These are phyloP conservation scores for Ogataea corticis DNA, from an alignment of 805 yeast species.

Conservation along the genomic window DNA sequence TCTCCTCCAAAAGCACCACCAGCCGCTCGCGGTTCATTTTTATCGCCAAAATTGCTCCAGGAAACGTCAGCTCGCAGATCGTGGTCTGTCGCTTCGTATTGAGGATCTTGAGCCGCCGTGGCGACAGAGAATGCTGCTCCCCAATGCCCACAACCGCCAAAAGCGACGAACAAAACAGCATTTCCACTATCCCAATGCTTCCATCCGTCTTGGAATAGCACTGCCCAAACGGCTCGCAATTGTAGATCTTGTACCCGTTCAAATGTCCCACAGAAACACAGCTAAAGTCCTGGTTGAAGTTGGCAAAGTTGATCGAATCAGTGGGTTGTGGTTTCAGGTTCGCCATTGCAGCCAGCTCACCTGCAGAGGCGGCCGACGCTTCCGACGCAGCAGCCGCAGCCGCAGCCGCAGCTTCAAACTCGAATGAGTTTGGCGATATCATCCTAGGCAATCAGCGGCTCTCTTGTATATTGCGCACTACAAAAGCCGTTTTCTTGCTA, in stretches of 20 bases:
- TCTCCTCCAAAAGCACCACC: slow-evolving; percentile 79
- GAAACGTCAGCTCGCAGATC: slow-evolving; percentile 89
- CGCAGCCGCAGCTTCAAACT: slow-evolving; percentile 21
- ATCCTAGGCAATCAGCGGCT: neutral
- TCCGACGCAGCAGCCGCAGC: slow-evolving; percentile 21
- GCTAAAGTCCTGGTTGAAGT: slow-evolving; percentile 85
- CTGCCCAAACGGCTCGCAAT: slow-evolving; percentile 81
- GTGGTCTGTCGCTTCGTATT: slow-evolving; percentile 71
- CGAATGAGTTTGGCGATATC: slow-evolving; percentile 23
- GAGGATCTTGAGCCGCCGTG: slow-evolving; percentile 79
- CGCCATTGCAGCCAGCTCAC: neutral
- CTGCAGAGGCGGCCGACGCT: slow-evolving; percentile 18
- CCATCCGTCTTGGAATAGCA: slow-evolving; percentile 57
- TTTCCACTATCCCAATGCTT: slow-evolving; percentile 77
- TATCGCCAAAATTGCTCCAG: slow-evolving; percentile 73
- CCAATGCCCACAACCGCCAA: slow-evolving; percentile 85
- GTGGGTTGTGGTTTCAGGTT: slow-evolving; percentile 9
- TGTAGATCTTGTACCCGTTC: slow-evolving; percentile 70
- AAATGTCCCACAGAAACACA: slow-evolving; percentile 75
- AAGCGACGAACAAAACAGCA: slow-evolving; percentile 86
- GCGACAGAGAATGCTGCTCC: slow-evolving; percentile 69
- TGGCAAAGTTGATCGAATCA: slow-evolving; percentile 46
- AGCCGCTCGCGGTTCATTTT: slow-evolving; percentile 81
- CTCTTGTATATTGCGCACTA: too few relatives aligned
- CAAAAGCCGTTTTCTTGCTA: neutral